Conservation (phyloP, 2,329 filamentous ascomycete species). For the Didymosphaeria variabile region DNA sequence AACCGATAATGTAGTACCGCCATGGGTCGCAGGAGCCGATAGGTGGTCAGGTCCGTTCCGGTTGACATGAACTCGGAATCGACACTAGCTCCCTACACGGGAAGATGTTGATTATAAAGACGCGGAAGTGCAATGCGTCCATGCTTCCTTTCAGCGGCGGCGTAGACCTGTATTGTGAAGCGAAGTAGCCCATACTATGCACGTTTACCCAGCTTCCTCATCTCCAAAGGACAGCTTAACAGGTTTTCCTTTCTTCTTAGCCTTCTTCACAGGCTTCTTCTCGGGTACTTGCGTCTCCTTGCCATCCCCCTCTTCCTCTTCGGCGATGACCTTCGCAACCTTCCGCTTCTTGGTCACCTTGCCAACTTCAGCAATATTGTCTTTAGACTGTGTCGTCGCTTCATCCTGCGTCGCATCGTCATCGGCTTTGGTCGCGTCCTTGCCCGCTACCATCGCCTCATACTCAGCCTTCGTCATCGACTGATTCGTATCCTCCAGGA, state of each 20-base stretch:
- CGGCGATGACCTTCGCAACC: slow-evolving; percentile 45
- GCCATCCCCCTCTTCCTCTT: slow-evolving; percentile 34
- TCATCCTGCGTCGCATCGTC: slow-evolving; percentile 16
- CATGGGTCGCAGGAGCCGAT: too few relatives aligned
- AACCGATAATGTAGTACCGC: too few relatives aligned
- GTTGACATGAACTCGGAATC: not conserved
- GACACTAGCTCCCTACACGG: not conserved
- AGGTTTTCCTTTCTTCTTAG: slow-evolving; percentile 48
- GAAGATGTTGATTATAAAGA: not conserved
- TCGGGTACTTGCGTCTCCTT: slow-evolving; percentile 21
- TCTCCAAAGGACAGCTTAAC: slow-evolving; percentile 51
- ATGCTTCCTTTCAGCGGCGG: not conserved
- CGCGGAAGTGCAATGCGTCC: not conserved
- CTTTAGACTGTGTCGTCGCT: slow-evolving; percentile 29
- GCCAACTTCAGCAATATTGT: slow-evolving; percentile 46
- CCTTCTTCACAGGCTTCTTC: slow-evolving; percentile 37
- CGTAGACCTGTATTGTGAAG: not conserved
- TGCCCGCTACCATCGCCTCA: slow-evolving; percentile 52
- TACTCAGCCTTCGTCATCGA: slow-evolving; percentile 63
- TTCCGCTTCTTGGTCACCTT: slow-evolving; percentile 48
- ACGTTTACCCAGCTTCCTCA: slow-evolving; percentile 37
- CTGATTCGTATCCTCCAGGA: slow-evolving; percentile 76
- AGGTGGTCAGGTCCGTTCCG: too few relatives aligned
- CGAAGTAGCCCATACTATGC: not conserved
- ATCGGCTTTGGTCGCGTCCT: slow-evolving; percentile 27